Evolutionary conservation across 306 rosid species (phyloP).

Genomic region (Nissolia schottii): DNA sequence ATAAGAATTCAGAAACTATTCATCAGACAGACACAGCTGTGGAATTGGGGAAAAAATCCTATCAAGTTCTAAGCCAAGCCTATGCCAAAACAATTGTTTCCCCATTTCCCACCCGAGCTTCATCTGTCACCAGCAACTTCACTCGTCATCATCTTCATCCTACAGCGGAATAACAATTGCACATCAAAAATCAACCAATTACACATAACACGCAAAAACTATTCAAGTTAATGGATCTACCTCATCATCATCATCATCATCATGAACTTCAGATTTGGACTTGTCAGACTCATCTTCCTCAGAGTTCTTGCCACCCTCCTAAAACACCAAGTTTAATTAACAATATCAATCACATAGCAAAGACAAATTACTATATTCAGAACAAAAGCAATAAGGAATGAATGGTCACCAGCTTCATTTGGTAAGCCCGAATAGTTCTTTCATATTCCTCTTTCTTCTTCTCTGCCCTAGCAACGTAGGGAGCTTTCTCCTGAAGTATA

Average conservation of each 20-base stretch:
- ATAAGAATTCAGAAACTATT: constrained; percentile 27
- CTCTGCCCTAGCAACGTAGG: constrained; percentile 61
- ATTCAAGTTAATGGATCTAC: constrained; percentile 11
- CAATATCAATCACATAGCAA: too few species aligned
- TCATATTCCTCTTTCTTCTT: constrained; percentile 72
- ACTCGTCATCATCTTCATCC: constrained; percentile 74
- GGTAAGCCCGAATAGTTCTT: constrained; percentile 49
- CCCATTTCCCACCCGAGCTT: constrained; percentile 14
- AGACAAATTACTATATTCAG: too few species aligned
- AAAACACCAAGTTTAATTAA: not conserved
- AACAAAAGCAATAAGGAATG: too few species aligned
- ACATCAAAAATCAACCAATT: not conserved
- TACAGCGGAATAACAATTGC: not conserved
- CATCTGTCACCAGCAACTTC: not conserved
- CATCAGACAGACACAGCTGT: constrained; percentile 15
- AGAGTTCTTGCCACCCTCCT: constrained; percentile 53
- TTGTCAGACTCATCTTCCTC: constrained; percentile 88
- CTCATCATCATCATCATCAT: constrained; percentile 76
- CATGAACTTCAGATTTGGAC: constrained; percentile 82
- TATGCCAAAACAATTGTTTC: constrained; percentile 26
- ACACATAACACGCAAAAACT: not conserved
- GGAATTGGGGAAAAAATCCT: constrained; percentile 21
- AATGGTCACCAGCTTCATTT: constrained; percentile 44
- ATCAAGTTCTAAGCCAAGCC: constrained; percentile 11
- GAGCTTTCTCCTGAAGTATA: constrained; percentile 64